Conservation (phyloP, 345 rosid species). For the Turnera subulata region DNA sequence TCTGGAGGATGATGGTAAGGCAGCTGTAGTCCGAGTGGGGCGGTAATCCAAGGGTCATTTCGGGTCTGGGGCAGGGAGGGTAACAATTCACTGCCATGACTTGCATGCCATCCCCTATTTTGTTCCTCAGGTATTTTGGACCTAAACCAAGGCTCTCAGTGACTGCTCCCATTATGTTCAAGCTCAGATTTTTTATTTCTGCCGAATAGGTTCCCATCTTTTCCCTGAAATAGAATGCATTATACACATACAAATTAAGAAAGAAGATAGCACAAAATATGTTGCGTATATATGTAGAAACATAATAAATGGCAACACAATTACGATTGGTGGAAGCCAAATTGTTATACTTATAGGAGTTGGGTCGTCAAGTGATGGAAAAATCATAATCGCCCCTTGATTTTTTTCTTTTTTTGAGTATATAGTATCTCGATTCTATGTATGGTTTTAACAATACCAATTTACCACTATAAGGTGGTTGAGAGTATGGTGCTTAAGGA, state of each 20-base stretch:
- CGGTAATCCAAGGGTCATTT: slow-evolving; percentile 42
- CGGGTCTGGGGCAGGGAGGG: slow-evolving; percentile 56
- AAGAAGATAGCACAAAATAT: too few species aligned
- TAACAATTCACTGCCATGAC: slow-evolving; percentile 55
- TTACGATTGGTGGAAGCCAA: too few species aligned
- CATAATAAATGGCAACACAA: too few species aligned
- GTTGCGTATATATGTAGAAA: too few species aligned
- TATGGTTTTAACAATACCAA: too few species aligned
- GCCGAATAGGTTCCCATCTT: slow-evolving; percentile 47
- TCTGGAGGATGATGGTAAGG: slow-evolving; percentile 51
- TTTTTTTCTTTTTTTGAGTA: too few species aligned
- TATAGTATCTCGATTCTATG: too few species aligned
- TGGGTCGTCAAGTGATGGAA: too few species aligned
- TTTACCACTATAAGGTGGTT: too few species aligned
- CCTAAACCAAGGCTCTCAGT: slow-evolving; percentile 53
- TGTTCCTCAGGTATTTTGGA: slow-evolving; percentile 32
- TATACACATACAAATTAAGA: not conserved
- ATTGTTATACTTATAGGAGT: too few species aligned
- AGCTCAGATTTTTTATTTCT: slow-evolving; percentile 36
- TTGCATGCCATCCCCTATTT: slow-evolving; percentile 53
- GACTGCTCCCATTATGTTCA: slow-evolving; percentile 43
- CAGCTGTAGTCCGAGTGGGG: slow-evolving; percentile 69
- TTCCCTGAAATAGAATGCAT: slow-evolving; percentile 29
- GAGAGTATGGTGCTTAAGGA: too few species aligned
- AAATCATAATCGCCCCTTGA: too few species aligned